Percentiles rank a stretch among this genome's conserved stretches.
These are phyloP conservation scores for Pulicaria dysenterica DNA, from an alignment of 129 eudicot genomes.

Conservation along the genomic window DNA sequence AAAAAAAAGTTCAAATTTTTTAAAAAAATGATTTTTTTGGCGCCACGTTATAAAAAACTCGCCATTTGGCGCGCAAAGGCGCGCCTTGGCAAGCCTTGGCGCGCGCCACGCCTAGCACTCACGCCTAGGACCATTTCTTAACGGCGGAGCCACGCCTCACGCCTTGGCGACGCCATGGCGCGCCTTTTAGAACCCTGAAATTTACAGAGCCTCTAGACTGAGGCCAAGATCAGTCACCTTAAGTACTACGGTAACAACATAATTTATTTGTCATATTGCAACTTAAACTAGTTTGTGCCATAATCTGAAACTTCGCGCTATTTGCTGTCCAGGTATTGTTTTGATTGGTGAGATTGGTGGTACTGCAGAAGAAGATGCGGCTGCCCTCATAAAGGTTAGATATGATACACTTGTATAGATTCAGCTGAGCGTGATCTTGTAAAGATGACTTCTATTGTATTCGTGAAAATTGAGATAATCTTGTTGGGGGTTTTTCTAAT, in stretches of 20 bases:
- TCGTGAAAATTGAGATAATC: constrained; percentile 2
- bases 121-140: too few species aligned
- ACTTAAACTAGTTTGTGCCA: neutral
- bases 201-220: too few species aligned
- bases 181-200: too few species aligned
- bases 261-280: neutral
- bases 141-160: too few species aligned
- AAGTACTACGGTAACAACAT: neutral
- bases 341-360: constrained; percentile 99
- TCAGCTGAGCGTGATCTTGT: constrained; percentile 15
- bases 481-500: neutral
- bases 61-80: too few species aligned
- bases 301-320: neutral
- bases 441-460: constrained; percentile 6
- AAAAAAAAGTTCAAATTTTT: too few species aligned
- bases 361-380: constrained; percentile 99
- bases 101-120: too few species aligned
- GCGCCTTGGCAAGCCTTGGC: too few species aligned
- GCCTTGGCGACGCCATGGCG: too few species aligned
- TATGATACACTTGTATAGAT: constrained; percentile 11
- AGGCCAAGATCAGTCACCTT: constrained; percentile 17
- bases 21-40: too few species aligned
- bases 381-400: constrained; percentile 93
- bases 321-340: constrained; percentile 68
- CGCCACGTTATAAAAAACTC: too few species aligned